phyloP scores from a whole-genome alignment of 2,329 filamentous ascomycete genomes.

The Trichothecium roseum region DNA sequence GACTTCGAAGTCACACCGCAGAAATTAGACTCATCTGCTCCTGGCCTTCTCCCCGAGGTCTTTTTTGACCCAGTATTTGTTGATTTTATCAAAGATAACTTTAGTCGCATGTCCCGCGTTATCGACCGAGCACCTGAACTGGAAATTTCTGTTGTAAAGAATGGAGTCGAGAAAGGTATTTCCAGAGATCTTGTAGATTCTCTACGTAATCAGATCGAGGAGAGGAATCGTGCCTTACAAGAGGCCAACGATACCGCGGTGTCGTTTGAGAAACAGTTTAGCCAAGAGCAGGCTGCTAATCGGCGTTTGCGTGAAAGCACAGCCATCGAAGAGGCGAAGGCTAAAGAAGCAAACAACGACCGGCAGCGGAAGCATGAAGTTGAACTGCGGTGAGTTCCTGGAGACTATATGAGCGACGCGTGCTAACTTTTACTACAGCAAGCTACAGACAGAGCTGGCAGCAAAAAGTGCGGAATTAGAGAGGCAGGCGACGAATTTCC shows the following conservation, averaged over 20 bases:
- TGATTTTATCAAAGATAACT: slow-evolving; percentile 94
- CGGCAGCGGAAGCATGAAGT: slow-evolving; percentile 47
- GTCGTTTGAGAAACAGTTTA: slow-evolving; percentile 42
- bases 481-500: slow-evolving; percentile 15
- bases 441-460: slow-evolving; percentile 15
- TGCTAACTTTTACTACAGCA: slow-evolving; percentile 14
- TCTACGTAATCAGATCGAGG: slow-evolving; percentile 64
- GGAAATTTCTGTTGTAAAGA: slow-evolving; percentile 71
- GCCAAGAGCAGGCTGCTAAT: slow-evolving; percentile 66
- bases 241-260: slow-evolving; percentile 34
- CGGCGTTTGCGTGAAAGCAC: slow-evolving; percentile 51
- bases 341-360: slow-evolving; percentile 18
- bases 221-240: slow-evolving; percentile 49
- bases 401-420: slow-evolving; percentile 20
- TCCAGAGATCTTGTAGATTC: slow-evolving; percentile 90
- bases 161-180: slow-evolving; percentile 77
- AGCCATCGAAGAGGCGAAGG: slow-evolving; percentile 11
- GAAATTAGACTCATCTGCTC: slow-evolving; percentile 39
- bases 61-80: slow-evolving; percentile 82
- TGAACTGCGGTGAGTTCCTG: slow-evolving; percentile 41
- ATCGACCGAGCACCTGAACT: slow-evolving; percentile 86
- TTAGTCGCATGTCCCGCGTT: slow-evolving; percentile 70
- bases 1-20: slow-evolving; percentile 84
- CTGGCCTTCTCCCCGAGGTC: slow-evolving; percentile 58
- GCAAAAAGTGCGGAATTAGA: slow-evolving; percentile 17